phyloP scores from a whole-genome alignment of 495 filamentous ascomycete genomes.

The Daldinia decipiens region DNA sequence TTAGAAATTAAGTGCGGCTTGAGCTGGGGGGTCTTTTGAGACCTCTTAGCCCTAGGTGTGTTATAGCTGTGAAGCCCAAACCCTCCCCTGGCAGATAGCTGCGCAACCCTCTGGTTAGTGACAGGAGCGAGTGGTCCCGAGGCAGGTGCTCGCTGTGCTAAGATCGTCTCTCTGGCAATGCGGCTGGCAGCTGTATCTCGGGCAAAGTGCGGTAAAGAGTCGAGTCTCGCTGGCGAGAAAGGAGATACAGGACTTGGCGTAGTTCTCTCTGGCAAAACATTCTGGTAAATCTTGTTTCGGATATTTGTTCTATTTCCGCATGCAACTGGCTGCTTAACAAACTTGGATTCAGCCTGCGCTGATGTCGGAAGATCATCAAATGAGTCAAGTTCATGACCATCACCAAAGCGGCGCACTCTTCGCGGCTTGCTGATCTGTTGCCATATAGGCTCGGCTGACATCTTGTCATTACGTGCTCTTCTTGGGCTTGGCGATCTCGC shows the following conservation, averaged over 20 bases:
- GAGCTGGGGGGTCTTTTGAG: slow-evolving; percentile 62
- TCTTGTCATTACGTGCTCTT: slow-evolving; percentile 52
- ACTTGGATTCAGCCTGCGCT: slow-evolving; percentile 80
- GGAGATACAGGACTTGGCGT: slow-evolving; percentile 68
- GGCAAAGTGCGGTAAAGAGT: slow-evolving; percentile 82
- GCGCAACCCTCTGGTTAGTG: slow-evolving; percentile 82
- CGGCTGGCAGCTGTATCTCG: slow-evolving; percentile 92
- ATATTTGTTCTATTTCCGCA: slow-evolving; percentile 73
- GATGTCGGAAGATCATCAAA: slow-evolving; percentile 97
- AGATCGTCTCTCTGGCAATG: slow-evolving; percentile 87
- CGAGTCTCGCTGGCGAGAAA: slow-evolving; percentile 62
- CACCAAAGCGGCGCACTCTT: slow-evolving; percentile 82
- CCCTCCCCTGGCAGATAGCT: slow-evolving; percentile 67
- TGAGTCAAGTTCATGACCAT: slow-evolving; percentile 88
- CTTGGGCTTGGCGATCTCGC: slow-evolving; percentile 67
- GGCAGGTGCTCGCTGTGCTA: slow-evolving; percentile 65
- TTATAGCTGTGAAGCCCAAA: slow-evolving; percentile 46
- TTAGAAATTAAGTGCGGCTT: slow-evolving; percentile 64
- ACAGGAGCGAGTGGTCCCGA: slow-evolving; percentile 69
- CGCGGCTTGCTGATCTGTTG: slow-evolving; percentile 76
- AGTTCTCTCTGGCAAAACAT: slow-evolving; percentile 60
- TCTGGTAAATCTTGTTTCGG: slow-evolving; percentile 69
- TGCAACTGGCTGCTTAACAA: slow-evolving; percentile 78
- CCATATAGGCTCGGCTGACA: slow-evolving; percentile 54
- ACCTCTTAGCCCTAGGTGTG: slow-evolving; percentile 63